These are phyloP conservation scores for Brassica hybrid DNA, from an alignment of 441 rosid genomes.

Conservation along the genomic window DNA sequence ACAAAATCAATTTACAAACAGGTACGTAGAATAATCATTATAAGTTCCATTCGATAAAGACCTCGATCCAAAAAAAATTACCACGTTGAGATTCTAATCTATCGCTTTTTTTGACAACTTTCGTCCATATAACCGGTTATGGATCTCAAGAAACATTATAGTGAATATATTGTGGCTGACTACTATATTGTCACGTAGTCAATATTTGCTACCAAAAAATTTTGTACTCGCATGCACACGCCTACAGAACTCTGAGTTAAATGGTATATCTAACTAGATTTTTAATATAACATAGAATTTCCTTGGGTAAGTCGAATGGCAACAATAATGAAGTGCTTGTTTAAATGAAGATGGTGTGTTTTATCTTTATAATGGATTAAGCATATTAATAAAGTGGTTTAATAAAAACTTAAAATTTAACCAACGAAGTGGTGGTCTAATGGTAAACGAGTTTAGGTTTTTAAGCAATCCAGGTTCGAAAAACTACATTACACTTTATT, in stretches of 20 bases:
- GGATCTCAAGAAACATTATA: background rate
- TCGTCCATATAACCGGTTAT: slow-evolving; percentile 26
- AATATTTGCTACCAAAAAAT: slow-evolving; percentile 9
- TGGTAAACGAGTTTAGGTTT: too few species aligned
- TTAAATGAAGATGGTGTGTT: background rate
- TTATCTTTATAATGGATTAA: background rate
- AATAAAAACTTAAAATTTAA: too few species aligned
- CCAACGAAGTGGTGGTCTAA: too few species aligned
- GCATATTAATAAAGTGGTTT: background rate
- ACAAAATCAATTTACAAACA: slow-evolving; percentile 83
- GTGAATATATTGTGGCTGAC: background rate
- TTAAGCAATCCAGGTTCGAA: too few species aligned
- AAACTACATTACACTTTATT: too few species aligned
- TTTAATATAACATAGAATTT: background rate
- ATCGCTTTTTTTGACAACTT: slow-evolving; percentile 2
- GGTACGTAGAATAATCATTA: slow-evolving; percentile 64
- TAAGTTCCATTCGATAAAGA: slow-evolving; percentile 62
- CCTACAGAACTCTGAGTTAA: background rate
- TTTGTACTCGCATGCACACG: slow-evolving; percentile 8
- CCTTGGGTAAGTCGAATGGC: background rate
- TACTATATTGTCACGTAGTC: slow-evolving; percentile 23
- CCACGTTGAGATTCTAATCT: slow-evolving; percentile 26
- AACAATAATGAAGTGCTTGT: background rate
- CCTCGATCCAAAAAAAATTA: slow-evolving; percentile 42
- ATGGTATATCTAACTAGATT: background rate